Conservation (phyloP, 1,284 basidiomycete genomes). For the Sphaerobolus stellatus region DNA sequence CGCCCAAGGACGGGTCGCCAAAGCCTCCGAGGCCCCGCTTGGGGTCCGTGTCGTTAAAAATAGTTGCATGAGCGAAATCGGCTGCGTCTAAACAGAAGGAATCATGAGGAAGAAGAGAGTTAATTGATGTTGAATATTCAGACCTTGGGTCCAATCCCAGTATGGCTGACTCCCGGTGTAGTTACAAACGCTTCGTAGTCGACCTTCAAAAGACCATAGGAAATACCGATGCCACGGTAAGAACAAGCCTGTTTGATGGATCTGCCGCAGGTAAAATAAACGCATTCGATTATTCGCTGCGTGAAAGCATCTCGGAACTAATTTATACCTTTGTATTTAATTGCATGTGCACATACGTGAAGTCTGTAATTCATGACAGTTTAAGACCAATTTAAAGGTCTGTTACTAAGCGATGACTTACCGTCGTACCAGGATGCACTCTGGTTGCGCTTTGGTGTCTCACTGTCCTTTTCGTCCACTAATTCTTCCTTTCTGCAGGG, state of each 20-base stretch:
- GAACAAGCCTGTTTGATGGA: conserved; percentile 38
- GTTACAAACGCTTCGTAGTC: conserved; percentile 33
- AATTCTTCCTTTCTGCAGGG: neutral
- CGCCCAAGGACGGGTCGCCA: neutral
- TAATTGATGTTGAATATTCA: neutral
- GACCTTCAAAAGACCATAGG: conserved; percentile 30
- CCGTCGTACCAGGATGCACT: conserved; percentile 38
- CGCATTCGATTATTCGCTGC: neutral
- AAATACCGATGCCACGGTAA: conserved; percentile 42
- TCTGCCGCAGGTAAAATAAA: conserved; percentile 19
- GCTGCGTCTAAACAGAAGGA: conserved; percentile 27
- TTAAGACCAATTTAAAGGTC: neutral
- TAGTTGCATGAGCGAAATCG: conserved; percentile 29
- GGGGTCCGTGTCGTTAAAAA: conserved; percentile 31
- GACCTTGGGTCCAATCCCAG: conserved; percentile 42
- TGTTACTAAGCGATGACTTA: conserved; percentile 9
- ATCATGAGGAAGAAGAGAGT: neutral
- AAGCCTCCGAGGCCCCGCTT: conserved; percentile 6
- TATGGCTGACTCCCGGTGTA: conserved; percentile 37
- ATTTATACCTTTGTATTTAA: conserved; percentile 26
- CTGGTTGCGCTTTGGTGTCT: conserved; percentile 21
- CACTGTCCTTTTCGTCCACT: neutral
- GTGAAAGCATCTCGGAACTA: neutral
- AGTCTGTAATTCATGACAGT: conserved; percentile 21
- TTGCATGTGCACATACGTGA: conserved; percentile 40